Percentiles rank a stretch among this genome's conserved stretches.
These are phyloP conservation scores for Trichophyton mentagrophytes DNA, from an alignment of 2,329 filamentous ascomycete species.

Conservation along the genomic window DNA sequence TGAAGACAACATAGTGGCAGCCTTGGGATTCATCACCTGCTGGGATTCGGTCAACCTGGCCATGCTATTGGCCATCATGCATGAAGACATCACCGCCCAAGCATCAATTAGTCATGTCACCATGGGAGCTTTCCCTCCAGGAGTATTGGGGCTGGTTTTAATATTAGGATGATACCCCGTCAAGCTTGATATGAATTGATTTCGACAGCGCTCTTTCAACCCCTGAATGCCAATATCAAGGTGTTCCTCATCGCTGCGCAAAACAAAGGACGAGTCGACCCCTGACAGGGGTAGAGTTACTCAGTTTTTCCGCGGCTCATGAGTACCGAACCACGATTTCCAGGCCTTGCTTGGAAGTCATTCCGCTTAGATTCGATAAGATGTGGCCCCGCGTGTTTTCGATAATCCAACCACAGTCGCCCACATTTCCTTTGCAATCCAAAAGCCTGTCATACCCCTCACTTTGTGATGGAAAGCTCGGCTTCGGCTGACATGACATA, in stretches of 20 bases:
- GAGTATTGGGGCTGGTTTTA: background rate
- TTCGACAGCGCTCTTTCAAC: background rate
- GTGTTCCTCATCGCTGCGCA: background rate
- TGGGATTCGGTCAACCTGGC: background rate
- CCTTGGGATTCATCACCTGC: background rate
- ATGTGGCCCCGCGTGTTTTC: background rate
- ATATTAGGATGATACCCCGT: background rate
- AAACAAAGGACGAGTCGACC: background rate
- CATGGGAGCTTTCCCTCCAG: background rate
- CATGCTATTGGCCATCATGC: background rate
- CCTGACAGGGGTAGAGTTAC: background rate
- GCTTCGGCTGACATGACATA: background rate
- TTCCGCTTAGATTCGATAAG: background rate
- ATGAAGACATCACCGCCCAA: background rate
- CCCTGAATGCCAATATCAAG: background rate
- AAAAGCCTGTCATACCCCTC: constrained; percentile 1
- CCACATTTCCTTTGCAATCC: background rate
- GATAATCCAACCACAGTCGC: constrained; percentile 2
- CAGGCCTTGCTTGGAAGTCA: background rate
- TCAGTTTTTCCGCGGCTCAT: background rate
- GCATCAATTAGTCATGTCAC: background rate
- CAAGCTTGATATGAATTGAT: background rate
- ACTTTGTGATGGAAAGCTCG: background rate
- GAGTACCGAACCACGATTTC: background rate
- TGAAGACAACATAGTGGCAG: background rate